Conservation (phyloP, 768 basidiomycete genomes). For the Leccinum subgranulosum region DNA sequence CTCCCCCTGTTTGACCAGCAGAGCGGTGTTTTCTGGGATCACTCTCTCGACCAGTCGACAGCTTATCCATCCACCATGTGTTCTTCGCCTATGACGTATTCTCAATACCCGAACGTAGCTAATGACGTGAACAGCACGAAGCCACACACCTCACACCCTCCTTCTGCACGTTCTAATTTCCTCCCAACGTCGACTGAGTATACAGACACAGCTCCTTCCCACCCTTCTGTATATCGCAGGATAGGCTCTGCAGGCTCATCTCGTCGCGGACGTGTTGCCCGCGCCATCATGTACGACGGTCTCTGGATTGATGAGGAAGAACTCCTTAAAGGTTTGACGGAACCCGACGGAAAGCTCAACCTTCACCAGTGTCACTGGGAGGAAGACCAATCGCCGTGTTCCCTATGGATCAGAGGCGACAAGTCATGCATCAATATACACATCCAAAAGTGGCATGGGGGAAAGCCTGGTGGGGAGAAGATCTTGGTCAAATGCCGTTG, state of each 20-base stretch:
- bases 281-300: slow-evolving; percentile 5
- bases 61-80: not conserved
- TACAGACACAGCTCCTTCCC: too few species aligned
- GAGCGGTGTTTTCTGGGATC: not conserved
- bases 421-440: slow-evolving; percentile 12
- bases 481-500: slow-evolving; percentile 3
- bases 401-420: slow-evolving; percentile 15
- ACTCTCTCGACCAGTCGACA: not conserved
- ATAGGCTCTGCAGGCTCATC: not conserved
- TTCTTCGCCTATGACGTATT: not conserved
- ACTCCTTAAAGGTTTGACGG: slow-evolving; percentile 1
- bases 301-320: slow-evolving; percentile 13
- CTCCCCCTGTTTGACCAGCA: not conserved
- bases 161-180: too few species aligned
- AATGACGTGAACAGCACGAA: not conserved
- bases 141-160: not conserved
- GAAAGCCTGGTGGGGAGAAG: slow-evolving; percentile 10
- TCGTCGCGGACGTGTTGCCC: not conserved
- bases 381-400: slow-evolving; percentile 1
- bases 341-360: not conserved
- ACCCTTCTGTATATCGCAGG: not conserved
- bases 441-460: slow-evolving; percentile 19
- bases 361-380: slow-evolving; percentile 16
- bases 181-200: not conserved
- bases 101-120: not conserved